Evolutionary conservation across 2,329 filamentous ascomycete species (phyloP).

Genomic region (Cytospora piceae): DNA sequence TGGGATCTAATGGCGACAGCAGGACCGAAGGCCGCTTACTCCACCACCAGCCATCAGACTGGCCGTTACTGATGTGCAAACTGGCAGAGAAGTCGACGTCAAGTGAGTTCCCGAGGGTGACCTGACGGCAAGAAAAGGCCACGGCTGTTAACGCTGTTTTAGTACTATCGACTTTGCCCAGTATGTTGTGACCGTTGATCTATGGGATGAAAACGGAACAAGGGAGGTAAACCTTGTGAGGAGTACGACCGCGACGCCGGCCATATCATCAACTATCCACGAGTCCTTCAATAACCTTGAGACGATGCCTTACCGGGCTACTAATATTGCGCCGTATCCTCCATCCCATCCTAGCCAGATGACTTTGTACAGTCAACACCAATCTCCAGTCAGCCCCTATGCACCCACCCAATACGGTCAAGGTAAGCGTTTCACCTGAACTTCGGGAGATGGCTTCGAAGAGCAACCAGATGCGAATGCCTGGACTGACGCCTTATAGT

Average conservation of each 20-base stretch:
- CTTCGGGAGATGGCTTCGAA: too few relatives aligned
- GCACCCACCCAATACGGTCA: slow-evolving; percentile 24
- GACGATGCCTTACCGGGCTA: slow-evolving; percentile 35
- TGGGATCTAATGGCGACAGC: slow-evolving; percentile 23
- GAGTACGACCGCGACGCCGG: slow-evolving; percentile 65
- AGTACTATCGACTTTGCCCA: slow-evolving; percentile 30
- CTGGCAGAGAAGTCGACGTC: slow-evolving; percentile 80
- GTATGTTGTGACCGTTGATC: slow-evolving; percentile 66
- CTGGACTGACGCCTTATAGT: slow-evolving; percentile 19
- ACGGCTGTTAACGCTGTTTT: slow-evolving; percentile 19
- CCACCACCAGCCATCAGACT: slow-evolving; percentile 90
- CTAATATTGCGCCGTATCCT: slow-evolving; percentile 30
- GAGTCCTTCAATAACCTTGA: slow-evolving; percentile 70
- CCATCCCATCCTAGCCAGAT: slow-evolving; percentile 24
- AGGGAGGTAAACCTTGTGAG: slow-evolving; percentile 70
- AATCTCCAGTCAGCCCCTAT: slow-evolving; percentile 29
- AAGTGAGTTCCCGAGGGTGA: slow-evolving; percentile 60
- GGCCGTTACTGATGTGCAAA: slow-evolving; percentile 73
- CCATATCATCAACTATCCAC: slow-evolving; percentile 79
- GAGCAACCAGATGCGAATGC: neutral
- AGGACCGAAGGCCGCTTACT: slow-evolving; percentile 95
- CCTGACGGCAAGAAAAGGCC: slow-evolving; percentile 18
- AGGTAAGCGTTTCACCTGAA: slow-evolving; percentile 18
- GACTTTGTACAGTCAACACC: slow-evolving; percentile 34
- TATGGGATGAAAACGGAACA: slow-evolving; percentile 68